Conservation (phyloP, 2,329 filamentous ascomycete species). For the Fusarium dimerum region DNA sequence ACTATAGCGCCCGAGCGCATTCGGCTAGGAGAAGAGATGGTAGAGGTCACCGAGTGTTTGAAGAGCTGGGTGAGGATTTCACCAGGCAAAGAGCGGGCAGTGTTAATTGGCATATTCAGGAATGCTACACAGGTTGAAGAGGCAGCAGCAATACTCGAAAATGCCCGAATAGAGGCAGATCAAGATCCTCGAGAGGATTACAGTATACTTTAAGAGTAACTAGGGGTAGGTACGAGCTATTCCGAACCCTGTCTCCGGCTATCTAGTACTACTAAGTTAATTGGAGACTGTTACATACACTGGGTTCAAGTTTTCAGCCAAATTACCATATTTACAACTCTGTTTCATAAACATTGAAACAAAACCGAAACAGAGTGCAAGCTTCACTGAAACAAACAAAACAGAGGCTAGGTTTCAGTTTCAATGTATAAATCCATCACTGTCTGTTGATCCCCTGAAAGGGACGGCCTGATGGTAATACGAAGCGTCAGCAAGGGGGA, state of each 20-base stretch:
- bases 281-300: conserved; percentile 1
- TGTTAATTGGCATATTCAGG: conserved; percentile 1
- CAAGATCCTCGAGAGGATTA: conserved; percentile 1
- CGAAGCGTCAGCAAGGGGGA: too few species aligned
- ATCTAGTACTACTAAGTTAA: background rate
- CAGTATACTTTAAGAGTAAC: background rate
- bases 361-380: background rate
- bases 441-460: too few species aligned
- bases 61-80: conserved; percentile 4
- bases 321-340: background rate
- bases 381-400: background rate
- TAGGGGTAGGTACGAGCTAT: conserved; percentile 1
- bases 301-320: background rate
- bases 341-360: background rate
- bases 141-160: conserved; percentile 1
- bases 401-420: background rate
- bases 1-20: conserved; percentile 11
- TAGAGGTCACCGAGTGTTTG: conserved; percentile 7
- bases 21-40: conserved; percentile 6
- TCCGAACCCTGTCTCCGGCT: background rate
- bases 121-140: conserved; percentile 1
- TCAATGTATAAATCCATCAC: conserved; percentile 1
- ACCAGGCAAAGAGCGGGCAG: conserved; percentile 1
- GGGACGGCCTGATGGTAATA: too few species aligned
- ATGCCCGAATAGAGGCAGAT: conserved; percentile 1